Percentiles rank a stretch among this genome's conserved stretches.
phyloP scores from a whole-genome alignment of 1,284 basidiomycete genomes.

The Naganishia sp. region DNA sequence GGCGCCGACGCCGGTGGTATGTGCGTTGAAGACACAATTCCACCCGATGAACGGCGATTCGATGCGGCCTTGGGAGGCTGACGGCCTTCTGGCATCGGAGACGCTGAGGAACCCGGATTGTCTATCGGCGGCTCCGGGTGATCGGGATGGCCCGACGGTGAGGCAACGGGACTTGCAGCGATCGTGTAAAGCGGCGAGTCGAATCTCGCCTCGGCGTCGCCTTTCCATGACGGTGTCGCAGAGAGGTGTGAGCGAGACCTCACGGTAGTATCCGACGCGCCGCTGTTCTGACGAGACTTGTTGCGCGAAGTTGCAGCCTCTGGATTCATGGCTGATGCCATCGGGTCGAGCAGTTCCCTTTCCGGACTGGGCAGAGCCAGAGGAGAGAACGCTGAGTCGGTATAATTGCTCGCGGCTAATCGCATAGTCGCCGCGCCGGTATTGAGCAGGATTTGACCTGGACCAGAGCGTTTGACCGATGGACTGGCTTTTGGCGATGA shows the following conservation, averaged over 20 bases:
- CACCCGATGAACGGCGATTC: constrained; percentile 15
- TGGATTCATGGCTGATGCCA: constrained; percentile 62
- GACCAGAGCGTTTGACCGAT: constrained; percentile 41
- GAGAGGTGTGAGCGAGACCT: constrained; percentile 32
- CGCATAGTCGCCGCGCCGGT: constrained; percentile 78
- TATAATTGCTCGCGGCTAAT: constrained; percentile 60
- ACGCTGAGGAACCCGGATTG: not conserved
- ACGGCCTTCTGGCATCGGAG: not conserved
- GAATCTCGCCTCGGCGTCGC: constrained; percentile 42
- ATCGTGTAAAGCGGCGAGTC: constrained; percentile 45
- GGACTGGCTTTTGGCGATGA: not conserved
- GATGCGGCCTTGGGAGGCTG: constrained; percentile 2
- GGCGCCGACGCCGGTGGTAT: constrained; percentile 50
- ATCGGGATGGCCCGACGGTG: constrained; percentile 40
- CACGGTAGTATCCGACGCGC: constrained; percentile 42
- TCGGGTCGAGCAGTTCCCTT: constrained; percentile 79
- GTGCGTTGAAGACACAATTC: not conserved
- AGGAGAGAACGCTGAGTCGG: constrained; percentile 56
- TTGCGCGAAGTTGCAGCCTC: not conserved
- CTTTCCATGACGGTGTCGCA: constrained; percentile 33
- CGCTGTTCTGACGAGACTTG: constrained; percentile 33
- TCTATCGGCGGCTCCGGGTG: not conserved
- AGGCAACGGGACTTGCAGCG: constrained; percentile 45
- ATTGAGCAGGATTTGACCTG: constrained; percentile 41
- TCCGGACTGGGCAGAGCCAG: constrained; percentile 81